These are phyloP conservation scores for Hericium alpestre DNA, from an alignment of 768 basidiomycete genomes.

Conservation along the genomic window DNA sequence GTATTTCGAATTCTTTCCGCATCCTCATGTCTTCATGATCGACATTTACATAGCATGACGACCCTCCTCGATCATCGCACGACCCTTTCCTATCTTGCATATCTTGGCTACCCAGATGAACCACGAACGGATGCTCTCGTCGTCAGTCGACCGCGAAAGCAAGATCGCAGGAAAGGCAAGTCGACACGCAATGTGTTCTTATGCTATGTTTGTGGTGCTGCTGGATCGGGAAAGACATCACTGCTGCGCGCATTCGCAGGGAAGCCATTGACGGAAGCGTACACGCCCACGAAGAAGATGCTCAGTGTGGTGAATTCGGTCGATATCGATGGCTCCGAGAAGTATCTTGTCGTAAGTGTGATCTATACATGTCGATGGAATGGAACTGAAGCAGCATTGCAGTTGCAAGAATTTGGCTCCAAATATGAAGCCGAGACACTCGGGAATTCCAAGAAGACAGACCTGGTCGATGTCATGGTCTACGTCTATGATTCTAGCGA, in stretches of 20 bases:
- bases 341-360: conserved; percentile 83
- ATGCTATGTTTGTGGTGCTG: conserved; percentile 89
- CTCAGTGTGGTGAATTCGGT: conserved; percentile 91
- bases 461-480: conserved; percentile 86
- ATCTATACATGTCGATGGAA: not conserved
- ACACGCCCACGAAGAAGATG: conserved; percentile 85
- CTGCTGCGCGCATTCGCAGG: conserved; percentile 77
- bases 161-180: conserved; percentile 79
- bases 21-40: not conserved
- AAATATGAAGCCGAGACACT: conserved; percentile 88
- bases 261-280: conserved; percentile 61
- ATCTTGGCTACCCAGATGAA: conserved; percentile 80
- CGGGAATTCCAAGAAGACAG: conserved; percentile 82
- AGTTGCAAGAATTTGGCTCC: conserved; percentile 97
- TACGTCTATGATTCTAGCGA: conserved; percentile 98
- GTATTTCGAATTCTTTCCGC: not conserved
- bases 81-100: conserved; percentile 89
- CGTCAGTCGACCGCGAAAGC: conserved; percentile 74
- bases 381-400: conserved; percentile 1
- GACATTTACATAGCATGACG: conserved; percentile 62
- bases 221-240: conserved; percentile 91
- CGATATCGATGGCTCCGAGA: conserved; percentile 89
- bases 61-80: conserved; percentile 90
- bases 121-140: conserved; percentile 76
- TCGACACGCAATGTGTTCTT: conserved; percentile 86